phyloP scores from a whole-genome alignment of 768 basidiomycete species.

The Phaeotremella skinneri region DNA sequence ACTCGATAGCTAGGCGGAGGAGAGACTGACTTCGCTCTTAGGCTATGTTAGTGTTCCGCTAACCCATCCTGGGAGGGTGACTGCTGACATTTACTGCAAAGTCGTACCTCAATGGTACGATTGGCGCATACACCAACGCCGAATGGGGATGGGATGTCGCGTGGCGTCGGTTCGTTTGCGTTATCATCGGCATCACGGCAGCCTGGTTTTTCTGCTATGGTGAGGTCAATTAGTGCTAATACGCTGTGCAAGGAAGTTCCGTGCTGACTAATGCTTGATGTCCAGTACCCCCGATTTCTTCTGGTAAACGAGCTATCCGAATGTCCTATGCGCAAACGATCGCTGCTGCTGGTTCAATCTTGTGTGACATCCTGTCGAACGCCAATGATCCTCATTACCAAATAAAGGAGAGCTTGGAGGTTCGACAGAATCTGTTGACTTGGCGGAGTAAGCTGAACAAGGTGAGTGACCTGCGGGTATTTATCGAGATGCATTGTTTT shows the following conservation, averaged over 20 bases:
- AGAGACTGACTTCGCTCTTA: neutral
- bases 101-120: constrained; percentile 57
- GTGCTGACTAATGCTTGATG: constrained; percentile 49
- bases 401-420: constrained; percentile 58
- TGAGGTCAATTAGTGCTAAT: no score
- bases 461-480: constrained; percentile 59
- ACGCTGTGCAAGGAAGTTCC: constrained; percentile 1
- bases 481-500: constrained; percentile 64
- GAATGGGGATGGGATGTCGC: constrained; percentile 57
- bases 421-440: constrained; percentile 67
- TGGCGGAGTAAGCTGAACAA: constrained; percentile 71
- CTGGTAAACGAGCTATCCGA: constrained; percentile 71
- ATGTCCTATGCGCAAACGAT: constrained; percentile 66
- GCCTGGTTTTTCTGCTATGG: constrained; percentile 59
- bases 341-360: constrained; percentile 65
- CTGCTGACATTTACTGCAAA: constrained; percentile 37
- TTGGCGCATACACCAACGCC: constrained; percentile 38
- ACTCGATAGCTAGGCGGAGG: neutral
- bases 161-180: constrained; percentile 58
- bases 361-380: constrained; percentile 73
- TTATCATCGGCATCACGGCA: constrained; percentile 67
- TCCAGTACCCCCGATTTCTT: constrained; percentile 73
- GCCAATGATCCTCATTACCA: constrained; percentile 59
- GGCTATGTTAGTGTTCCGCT: constrained; percentile 52
- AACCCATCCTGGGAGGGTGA: constrained; percentile 67